A percentile compares a stretch with the other conserved stretches of the same genome.
Conservation (phyloP, 176 grass and related monocot genomes). For the Neostapfia colusana region DNA sequence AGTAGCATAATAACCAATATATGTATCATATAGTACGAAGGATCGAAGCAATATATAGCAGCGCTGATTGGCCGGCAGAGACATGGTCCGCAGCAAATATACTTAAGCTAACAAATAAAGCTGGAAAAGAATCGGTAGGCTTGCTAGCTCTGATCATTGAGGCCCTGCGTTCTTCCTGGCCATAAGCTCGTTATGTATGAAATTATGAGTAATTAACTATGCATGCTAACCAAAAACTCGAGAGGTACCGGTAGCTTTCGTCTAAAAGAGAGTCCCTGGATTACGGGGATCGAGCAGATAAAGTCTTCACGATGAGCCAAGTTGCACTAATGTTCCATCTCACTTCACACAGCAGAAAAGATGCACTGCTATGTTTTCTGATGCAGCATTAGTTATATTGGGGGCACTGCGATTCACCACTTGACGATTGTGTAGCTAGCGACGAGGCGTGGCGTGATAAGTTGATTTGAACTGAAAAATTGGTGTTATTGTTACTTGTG, state of each 20-base stretch:
- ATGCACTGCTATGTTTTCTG: not conserved
- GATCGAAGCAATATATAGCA: not conserved
- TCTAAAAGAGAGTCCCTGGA: conserved; percentile 9
- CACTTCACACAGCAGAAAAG: not conserved
- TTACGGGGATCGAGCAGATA: conserved; percentile 24
- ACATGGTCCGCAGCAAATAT: not conserved
- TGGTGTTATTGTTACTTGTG: not conserved
- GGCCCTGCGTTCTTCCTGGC: not conserved
- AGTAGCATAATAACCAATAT: not conserved
- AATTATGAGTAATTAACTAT: too few species aligned
- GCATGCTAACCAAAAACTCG: too few species aligned
- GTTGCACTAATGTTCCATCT: not conserved
- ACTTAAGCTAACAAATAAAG: not conserved
- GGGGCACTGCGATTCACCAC: not conserved
- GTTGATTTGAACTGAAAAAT: not conserved
- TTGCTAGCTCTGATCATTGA: too few species aligned
- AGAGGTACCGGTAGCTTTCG: not conserved
- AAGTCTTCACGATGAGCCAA: not conserved
- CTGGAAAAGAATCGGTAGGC: too few species aligned
- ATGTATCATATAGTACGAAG: not conserved
- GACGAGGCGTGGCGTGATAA: not conserved
- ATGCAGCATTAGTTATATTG: not conserved
- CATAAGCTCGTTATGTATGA: too few species aligned
- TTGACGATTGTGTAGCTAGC: not conserved
- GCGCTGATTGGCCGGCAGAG: conserved; percentile 13